Evolutionary conservation across 2,329 filamentous ascomycete species (phyloP).

Genomic region (Thelonectria olida): DNA sequence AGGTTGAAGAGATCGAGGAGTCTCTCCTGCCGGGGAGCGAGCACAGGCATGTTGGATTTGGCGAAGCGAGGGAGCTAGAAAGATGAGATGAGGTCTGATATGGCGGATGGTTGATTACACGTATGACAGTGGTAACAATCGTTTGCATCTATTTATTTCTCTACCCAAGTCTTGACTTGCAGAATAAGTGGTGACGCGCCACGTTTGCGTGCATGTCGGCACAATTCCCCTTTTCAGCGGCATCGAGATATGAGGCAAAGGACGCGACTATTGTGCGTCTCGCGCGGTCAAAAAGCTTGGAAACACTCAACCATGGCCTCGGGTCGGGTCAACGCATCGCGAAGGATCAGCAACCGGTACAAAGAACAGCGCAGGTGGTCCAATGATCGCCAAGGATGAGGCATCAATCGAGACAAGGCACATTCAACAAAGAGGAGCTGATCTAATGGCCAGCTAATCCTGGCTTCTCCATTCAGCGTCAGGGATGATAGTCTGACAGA

Average conservation of each 20-base stretch:
- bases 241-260: background rate
- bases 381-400: too few relatives aligned
- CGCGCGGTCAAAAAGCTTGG: background rate
- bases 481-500: background rate
- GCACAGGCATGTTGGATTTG: background rate
- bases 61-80: background rate
- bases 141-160: too few relatives aligned
- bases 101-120: too few relatives aligned
- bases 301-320: too few relatives aligned
- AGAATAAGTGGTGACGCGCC: background rate
- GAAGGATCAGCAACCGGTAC: too few relatives aligned
- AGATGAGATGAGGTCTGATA: too few relatives aligned
- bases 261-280: background rate
- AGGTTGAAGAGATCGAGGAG: background rate
- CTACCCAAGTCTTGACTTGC: background rate
- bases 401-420: too few relatives aligned
- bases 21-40: background rate
- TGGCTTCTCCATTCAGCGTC: background rate
- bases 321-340: too few relatives aligned
- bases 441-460: background rate
- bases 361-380: too few relatives aligned
- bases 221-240: background rate
- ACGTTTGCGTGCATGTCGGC: background rate
- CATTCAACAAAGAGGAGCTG: background rate
- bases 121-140: too few relatives aligned